These are phyloP conservation scores for Exophiala sp. DNA, from an alignment of 2,329 filamentous ascomycete species.

Conservation along the genomic window DNA sequence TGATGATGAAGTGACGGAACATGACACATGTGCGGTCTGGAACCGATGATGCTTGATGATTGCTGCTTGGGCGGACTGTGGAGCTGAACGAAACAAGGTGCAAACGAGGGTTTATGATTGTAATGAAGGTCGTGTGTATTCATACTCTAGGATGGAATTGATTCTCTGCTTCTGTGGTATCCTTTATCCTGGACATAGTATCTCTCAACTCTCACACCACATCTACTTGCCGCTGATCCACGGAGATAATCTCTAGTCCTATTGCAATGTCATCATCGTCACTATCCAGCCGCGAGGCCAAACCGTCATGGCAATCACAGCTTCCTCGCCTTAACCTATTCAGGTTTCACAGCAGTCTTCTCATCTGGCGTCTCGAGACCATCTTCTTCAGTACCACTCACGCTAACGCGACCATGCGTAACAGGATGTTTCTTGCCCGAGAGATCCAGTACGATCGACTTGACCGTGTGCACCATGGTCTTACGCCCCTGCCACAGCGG, in stretches of 20 bases:
- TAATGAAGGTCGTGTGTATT: background rate
- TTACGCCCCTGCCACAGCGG: slow-evolving; percentile 74
- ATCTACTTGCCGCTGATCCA: too few species aligned
- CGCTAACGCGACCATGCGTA: slow-evolving; percentile 30
- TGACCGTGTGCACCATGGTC: slow-evolving; percentile 61
- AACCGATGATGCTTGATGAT: background rate
- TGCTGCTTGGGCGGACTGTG: background rate
- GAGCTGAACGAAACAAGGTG: background rate
- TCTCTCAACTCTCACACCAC: too few species aligned
- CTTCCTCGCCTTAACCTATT: background rate
- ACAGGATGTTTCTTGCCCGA: slow-evolving; percentile 38
- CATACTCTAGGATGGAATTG: too few species aligned
- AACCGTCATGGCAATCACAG: too few species aligned
- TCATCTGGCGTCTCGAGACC: slow-evolving; percentile 49
- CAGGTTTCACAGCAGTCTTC: slow-evolving; percentile 34
- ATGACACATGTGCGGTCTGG: background rate
- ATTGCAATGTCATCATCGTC: too few species aligned
- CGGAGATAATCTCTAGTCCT: too few species aligned
- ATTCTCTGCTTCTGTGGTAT: too few species aligned
- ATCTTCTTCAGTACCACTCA: slow-evolving; percentile 38
- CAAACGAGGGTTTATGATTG: background rate
- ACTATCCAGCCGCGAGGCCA: too few species aligned
- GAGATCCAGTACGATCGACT: slow-evolving; percentile 61
- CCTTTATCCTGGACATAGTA: too few species aligned
- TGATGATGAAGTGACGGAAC: background rate